phyloP scores from a whole-genome alignment of 148 eudicot genomes.

The Amaranthus cruentus region DNA sequence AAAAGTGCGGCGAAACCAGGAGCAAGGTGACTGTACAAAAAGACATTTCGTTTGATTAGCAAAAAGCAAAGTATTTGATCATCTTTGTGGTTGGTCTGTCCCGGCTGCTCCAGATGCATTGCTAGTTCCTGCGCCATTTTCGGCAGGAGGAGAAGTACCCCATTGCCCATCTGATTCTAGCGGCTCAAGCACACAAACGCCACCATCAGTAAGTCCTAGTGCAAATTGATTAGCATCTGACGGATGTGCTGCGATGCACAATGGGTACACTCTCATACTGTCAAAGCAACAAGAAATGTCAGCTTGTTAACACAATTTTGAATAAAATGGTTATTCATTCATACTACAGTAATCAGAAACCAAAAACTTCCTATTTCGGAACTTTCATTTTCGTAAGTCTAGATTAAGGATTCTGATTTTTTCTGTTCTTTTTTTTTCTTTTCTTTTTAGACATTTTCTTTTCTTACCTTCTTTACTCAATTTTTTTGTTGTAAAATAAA shows the following conservation, averaged over 20 bases:
- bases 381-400: too few species aligned
- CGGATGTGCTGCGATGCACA: constrained; percentile 92
- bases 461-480: too few species aligned
- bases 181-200: constrained; percentile 79
- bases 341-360: not conserved
- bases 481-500: too few species aligned
- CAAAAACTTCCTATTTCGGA: too few species aligned
- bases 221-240: constrained; percentile 90
- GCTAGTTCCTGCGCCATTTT: constrained; percentile 66
- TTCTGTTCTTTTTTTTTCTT: too few species aligned
- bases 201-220: constrained; percentile 80
- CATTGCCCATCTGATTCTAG: constrained; percentile 86
- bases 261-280: constrained; percentile 62
- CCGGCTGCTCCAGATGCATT: constrained; percentile 38
- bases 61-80: constrained; percentile 2
- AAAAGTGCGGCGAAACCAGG: constrained; percentile 28
- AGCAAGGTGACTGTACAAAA: constrained; percentile 21
- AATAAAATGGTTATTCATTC: not conserved
- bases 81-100: constrained; percentile 56
- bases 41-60: constrained; percentile 10
- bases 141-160: constrained; percentile 74
- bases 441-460: too few species aligned
- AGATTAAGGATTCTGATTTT: too few species aligned
- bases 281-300: constrained; percentile 4
- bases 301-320: not conserved